Evolutionary conservation across 2,329 filamentous ascomycete genomes (phyloP).

Genomic region (Ophiostoma quercus): DNA sequence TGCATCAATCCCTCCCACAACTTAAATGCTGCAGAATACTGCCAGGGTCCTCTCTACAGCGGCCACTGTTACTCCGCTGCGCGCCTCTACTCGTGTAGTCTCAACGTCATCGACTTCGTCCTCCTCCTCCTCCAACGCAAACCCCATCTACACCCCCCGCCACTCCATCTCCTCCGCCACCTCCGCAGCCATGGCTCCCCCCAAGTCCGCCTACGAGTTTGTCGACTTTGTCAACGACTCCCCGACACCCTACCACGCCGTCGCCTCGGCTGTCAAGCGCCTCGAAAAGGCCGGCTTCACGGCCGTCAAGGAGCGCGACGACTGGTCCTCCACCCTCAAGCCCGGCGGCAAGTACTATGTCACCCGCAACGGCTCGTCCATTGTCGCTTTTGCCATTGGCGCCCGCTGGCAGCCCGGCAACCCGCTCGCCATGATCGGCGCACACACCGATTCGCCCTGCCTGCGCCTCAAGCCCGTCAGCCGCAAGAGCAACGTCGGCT

Average conservation of each 20-base stretch:
- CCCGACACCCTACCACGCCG: slow-evolving; percentile 93
- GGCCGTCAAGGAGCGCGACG: slow-evolving; percentile 83
- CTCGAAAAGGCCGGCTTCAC: slow-evolving; percentile 80
- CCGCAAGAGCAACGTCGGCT: slow-evolving; percentile 80
- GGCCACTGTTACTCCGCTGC: slow-evolving; percentile 13
- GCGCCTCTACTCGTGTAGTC: neutral
- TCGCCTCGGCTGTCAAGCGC: slow-evolving; percentile 68
- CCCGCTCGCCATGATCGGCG: slow-evolving; percentile 85
- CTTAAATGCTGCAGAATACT: slow-evolving; percentile 20
- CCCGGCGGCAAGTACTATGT: slow-evolving; percentile 95
- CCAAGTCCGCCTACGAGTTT: slow-evolving; percentile 69
- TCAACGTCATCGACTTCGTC: slow-evolving; percentile 5
- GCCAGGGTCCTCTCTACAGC: slow-evolving; percentile 20
- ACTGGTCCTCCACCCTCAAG: slow-evolving; percentile 72
- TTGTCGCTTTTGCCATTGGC: slow-evolving; percentile 88
- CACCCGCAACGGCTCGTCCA: slow-evolving; percentile 86
- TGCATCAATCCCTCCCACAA: neutral
- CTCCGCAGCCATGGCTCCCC: slow-evolving; percentile 45
- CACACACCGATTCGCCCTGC: slow-evolving; percentile 91
- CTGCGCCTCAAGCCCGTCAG: slow-evolving; percentile 91
- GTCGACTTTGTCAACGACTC: slow-evolving; percentile 91
- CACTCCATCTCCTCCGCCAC: slow-evolving; percentile 25
- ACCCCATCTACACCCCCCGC: slow-evolving; percentile 5
- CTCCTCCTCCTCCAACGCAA: neutral
- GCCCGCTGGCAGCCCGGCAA: slow-evolving; percentile 87